Evolutionary conservation across 148 eudicot species (phyloP), one percentile per base, ranked within the genome.

Genomic region (Silene conica): DNA sequence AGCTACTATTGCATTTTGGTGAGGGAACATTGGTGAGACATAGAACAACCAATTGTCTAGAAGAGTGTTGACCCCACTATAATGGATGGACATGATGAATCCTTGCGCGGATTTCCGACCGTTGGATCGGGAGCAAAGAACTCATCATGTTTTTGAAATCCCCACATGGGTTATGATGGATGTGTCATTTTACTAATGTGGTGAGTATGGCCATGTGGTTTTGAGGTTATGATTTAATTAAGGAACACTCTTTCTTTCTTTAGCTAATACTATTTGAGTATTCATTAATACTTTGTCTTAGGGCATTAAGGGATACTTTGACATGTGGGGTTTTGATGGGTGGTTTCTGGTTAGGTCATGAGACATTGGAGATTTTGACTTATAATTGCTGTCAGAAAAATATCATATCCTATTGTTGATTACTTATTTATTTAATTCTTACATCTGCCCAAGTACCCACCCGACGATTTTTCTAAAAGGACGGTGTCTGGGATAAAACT

Each of bases 11-110:
- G 80, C 72, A 67, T 45, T 75, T 71, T 26, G 54, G 66, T 72
- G 74, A 65, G 89, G 89, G 80, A 76, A 82, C 87, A 88, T 45
- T 68, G 78, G 74, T 57, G 85, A 74, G 87, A 86, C 87, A 86
- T 56, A 12, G 45, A 81, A 69, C 85, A 77, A 79, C 82, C 80
- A 76, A 78, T 68, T 72, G 72, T 48, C 73, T 83, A 67, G 81
- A 80, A 76, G 67, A 65, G 77, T 70, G 82, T 86, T 84, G 87
- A 31, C 82, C 82, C 80, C 28, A 41, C 14, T 23, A 28, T 4
- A 21, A 58, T 50, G 64, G 65, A 88, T 76, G 86, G 89, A 25
- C 41, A 58, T 59, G 84, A 84, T 83, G 60, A 16, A 73, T 56
- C 70, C 22, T 58, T 9, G 50, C 21, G 58, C 64, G 56, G 74